Conservation (phyloP, 331 rosid species). For the Dryas integrifolia region DNA sequence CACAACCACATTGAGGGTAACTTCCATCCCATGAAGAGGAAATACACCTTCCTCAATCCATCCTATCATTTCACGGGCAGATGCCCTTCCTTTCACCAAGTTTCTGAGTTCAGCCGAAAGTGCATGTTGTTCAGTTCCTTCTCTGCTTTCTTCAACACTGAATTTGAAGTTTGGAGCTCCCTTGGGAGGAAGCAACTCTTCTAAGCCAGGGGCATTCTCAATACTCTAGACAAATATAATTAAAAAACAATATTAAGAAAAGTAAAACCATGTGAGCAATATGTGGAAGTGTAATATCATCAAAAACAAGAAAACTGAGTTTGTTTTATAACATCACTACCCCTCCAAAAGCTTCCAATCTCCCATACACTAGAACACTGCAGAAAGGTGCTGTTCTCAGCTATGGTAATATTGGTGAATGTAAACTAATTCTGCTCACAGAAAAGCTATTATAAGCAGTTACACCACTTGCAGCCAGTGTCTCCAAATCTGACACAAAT, state of each 20-base stretch:
- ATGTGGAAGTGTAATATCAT: neutral
- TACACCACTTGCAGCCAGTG: too few relatives aligned
- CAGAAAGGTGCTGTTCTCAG: too few relatives aligned
- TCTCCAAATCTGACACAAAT: too few relatives aligned
- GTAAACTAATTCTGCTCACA: too few relatives aligned
- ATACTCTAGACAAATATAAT: conserved; percentile 57
- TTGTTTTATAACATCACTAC: conserved; percentile 1
- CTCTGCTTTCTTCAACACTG: conserved; percentile 55
- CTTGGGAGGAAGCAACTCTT: conserved; percentile 90
- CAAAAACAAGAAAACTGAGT: neutral
- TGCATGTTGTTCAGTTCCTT: conserved; percentile 47
- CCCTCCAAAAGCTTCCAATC: neutral
- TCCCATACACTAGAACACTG: too few relatives aligned
- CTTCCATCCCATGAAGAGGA: conserved; percentile 77
- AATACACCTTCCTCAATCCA: conserved; percentile 81
- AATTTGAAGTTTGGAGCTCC: conserved; percentile 71
- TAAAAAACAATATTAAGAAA: conserved; percentile 22
- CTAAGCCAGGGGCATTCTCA: conserved; percentile 97
- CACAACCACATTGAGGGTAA: conserved; percentile 66
- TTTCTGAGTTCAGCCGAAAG: conserved; percentile 71
- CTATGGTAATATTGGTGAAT: too few relatives aligned
- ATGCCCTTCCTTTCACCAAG: conserved; percentile 82
- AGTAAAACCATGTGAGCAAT: neutral
- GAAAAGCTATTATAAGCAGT: too few relatives aligned
- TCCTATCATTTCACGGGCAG: conserved; percentile 74